Conservation (phyloP, 2,329 filamentous ascomycete genomes). For the Colletotrichum sublineola region DNA sequence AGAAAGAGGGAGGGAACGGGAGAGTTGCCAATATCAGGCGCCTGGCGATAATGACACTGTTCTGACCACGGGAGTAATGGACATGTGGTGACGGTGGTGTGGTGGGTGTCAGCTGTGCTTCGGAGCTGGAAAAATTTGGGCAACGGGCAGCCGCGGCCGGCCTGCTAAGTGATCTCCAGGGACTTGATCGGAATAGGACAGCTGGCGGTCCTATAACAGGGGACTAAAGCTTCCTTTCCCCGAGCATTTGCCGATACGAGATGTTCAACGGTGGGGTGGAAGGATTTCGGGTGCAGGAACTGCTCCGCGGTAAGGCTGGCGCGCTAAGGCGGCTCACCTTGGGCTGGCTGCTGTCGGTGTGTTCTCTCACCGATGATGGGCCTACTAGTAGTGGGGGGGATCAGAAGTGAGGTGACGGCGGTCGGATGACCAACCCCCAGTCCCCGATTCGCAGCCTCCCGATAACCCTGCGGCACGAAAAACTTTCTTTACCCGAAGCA, state of each 20-base stretch:
- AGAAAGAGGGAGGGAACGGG: background rate
- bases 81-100: conserved; percentile 41
- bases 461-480: conserved; percentile 8
- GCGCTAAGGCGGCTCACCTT: background rate
- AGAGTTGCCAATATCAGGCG: conserved; percentile 15
- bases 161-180: conserved; percentile 30
- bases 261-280: conserved; percentile 3
- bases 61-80: conserved; percentile 28
- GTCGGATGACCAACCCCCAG: conserved; percentile 30
- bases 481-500: conserved; percentile 21
- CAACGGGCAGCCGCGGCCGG: conserved; percentile 12
- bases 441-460: conserved; percentile 23
- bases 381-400: background rate
- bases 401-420: background rate
- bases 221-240: conserved; percentile 10
- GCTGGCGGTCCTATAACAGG: conserved; percentile 8
- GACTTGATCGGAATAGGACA: conserved; percentile 19
- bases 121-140: conserved; percentile 39
- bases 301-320: conserved; percentile 2
- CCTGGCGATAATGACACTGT: conserved; percentile 29
- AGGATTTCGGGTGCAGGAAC: conserved; percentile 13
- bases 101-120: conserved; percentile 37
- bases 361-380: conserved; percentile 13
- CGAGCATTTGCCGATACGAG: conserved; percentile 39
- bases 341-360: conserved; percentile 20